These are phyloP conservation scores for Trichoderma lentiforme DNA, from an alignment of 2,329 filamentous ascomycete genomes.

Conservation along the genomic window DNA sequence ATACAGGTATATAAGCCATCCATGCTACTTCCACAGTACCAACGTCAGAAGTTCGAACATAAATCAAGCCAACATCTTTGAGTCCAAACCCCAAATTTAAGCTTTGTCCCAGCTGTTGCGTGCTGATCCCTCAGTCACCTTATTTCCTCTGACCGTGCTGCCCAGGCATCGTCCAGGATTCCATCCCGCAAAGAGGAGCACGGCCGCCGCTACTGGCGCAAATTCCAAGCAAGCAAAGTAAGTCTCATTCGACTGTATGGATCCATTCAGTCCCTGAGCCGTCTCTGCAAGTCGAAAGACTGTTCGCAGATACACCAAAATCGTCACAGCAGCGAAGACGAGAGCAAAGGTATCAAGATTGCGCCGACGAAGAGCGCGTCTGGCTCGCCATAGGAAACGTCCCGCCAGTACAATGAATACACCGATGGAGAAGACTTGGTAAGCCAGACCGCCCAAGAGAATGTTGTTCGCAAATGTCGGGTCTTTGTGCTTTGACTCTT, in stretches of 20 bases:
- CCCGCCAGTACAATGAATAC: slow-evolving; percentile 44
- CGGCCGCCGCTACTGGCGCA: slow-evolving; percentile 49
- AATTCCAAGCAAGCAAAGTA: slow-evolving; percentile 55
- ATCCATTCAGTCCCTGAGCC: slow-evolving; percentile 44
- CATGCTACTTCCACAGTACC: not conserved
- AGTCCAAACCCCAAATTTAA: not conserved
- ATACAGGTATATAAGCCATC: not conserved
- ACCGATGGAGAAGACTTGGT: slow-evolving; percentile 52
- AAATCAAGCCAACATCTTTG: not conserved
- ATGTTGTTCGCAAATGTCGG: slow-evolving; percentile 53
- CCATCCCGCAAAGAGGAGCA: slow-evolving; percentile 41
- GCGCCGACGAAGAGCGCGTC: slow-evolving; percentile 27
- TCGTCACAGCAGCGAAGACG: slow-evolving; percentile 42
- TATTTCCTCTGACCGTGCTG: slow-evolving; percentile 21
- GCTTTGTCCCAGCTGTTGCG: not conserved
- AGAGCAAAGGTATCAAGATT: slow-evolving; percentile 39
- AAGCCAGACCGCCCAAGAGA: slow-evolving; percentile 51
- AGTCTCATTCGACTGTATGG: slow-evolving; percentile 47
- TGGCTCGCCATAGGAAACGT: slow-evolving; percentile 40
- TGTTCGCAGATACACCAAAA: slow-evolving; percentile 51
- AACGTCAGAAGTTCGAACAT: not conserved
- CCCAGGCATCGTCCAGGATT: slow-evolving; percentile 31
- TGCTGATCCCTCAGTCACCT: not conserved
- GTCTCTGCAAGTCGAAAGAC: slow-evolving; percentile 55
- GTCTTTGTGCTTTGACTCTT: slow-evolving; percentile 46